These are phyloP conservation scores for Porodaedalea pini DNA, from an alignment of 1,284 basidiomycete species.

Conservation along the genomic window DNA sequence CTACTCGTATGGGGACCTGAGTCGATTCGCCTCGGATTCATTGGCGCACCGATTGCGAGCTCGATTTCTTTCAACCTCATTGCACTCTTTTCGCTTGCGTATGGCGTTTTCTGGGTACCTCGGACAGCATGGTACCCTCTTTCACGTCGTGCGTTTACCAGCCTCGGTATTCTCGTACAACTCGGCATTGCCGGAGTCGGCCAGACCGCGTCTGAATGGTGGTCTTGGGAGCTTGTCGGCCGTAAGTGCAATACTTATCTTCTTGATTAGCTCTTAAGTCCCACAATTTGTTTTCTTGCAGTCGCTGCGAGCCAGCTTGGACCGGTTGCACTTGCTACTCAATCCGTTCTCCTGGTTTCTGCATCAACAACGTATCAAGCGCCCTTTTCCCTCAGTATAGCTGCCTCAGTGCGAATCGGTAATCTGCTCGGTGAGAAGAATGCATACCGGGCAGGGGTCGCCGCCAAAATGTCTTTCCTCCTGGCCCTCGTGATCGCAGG, in stretches of 20 bases:
- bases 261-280: constrained; percentile 43
- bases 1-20: constrained; percentile 85
- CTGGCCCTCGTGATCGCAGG: constrained; percentile 49
- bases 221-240: constrained; percentile 82
- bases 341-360: constrained; percentile 72
- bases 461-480: constrained; percentile 59
- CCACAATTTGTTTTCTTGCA: constrained; percentile 22
- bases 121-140: constrained; percentile 84
- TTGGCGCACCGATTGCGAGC: constrained; percentile 90
- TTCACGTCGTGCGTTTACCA: constrained; percentile 60
- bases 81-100: constrained; percentile 63
- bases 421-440: constrained; percentile 78
- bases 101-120: constrained; percentile 73
- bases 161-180: constrained; percentile 67
- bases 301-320: constrained; percentile 40
- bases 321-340: constrained; percentile 61
- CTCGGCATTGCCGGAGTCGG: constrained; percentile 76
- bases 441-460: constrained; percentile 60
- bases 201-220: constrained; percentile 80
- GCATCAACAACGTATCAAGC: constrained; percentile 81
- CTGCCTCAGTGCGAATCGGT: constrained; percentile 83
- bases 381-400: constrained; percentile 77
- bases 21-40: constrained; percentile 79
- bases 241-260: constrained; percentile 34
- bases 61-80: constrained; percentile 88